Conservation (phyloP, 495 filamentous ascomycete species). For the Hypoxylon subgilvum region DNA sequence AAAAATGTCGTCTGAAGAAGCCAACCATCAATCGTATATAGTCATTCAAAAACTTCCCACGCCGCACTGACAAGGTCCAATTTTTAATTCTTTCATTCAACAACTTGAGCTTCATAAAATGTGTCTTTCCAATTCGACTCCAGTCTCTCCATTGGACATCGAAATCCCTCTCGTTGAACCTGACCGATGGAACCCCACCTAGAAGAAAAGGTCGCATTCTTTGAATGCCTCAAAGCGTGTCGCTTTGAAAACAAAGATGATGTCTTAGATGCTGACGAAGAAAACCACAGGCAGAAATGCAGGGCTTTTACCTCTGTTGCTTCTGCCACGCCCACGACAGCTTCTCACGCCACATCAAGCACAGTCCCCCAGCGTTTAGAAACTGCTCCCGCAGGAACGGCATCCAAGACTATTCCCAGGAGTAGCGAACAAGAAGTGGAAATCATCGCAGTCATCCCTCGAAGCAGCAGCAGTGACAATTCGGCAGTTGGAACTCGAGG, state of each 20-base stretch:
- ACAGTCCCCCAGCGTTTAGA: background rate
- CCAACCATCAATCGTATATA: too few relatives aligned
- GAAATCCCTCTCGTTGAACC: background rate
- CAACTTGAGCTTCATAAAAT: background rate
- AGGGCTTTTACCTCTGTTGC: slow-evolving; percentile 25
- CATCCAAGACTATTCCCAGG: slow-evolving; percentile 15
- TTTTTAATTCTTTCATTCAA: background rate
- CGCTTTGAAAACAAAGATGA: slow-evolving; percentile 22
- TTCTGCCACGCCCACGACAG: background rate
- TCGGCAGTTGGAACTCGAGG: background rate
- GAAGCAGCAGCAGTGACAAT: background rate
- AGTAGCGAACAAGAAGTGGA: slow-evolving; percentile 23
- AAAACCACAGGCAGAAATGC: slow-evolving; percentile 25
- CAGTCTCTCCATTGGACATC: background rate
- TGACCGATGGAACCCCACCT: slow-evolving; percentile 31
- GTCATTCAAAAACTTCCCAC: too few relatives aligned
- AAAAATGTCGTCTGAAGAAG: too few relatives aligned
- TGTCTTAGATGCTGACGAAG: slow-evolving; percentile 24
- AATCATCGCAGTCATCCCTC: slow-evolving; percentile 29
- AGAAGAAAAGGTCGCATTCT: slow-evolving; percentile 40
- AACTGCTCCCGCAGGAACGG: slow-evolving; percentile 1
- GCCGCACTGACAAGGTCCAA: too few relatives aligned
- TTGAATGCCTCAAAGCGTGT: slow-evolving; percentile 27
- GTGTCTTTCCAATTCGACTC: background rate
- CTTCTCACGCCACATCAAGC: background rate